Conservation (phyloP, 371 early-diverging fungal species). For the Mucor lusitanicus region DNA sequence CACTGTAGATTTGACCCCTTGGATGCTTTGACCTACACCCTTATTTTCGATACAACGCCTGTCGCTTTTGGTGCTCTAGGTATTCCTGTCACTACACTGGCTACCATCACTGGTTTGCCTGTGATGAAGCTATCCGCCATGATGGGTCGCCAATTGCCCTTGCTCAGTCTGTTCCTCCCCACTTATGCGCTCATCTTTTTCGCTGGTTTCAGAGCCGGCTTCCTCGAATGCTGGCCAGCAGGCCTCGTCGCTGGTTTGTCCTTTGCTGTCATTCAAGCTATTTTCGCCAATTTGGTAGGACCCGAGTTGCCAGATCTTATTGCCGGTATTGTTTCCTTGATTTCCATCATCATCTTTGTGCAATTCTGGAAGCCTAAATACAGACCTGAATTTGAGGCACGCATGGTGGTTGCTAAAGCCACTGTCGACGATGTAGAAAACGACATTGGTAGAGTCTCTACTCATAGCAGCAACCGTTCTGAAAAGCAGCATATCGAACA, state of each 20-base stretch:
- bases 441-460: not conserved
- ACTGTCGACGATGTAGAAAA: slow-evolving; percentile 15
- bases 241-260: slow-evolving; percentile 46
- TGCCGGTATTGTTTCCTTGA: slow-evolving; percentile 45
- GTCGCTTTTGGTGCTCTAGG: slow-evolving; percentile 53
- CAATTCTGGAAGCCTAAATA: slow-evolving; percentile 54
- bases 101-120: slow-evolving; percentile 42
- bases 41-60: slow-evolving; percentile 50
- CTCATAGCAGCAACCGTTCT: not conserved
- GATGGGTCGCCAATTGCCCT: slow-evolving; percentile 52
- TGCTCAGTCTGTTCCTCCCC: slow-evolving; percentile 47
- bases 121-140: slow-evolving; percentile 43
- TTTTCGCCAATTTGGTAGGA: slow-evolving; percentile 50
- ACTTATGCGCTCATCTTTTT: slow-evolving; percentile 41
- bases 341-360: slow-evolving; percentile 39
- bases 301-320: slow-evolving; percentile 54
- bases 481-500: not conserved
- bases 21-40: slow-evolving; percentile 44
- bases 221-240: slow-evolving; percentile 52
- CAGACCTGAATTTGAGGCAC: slow-evolving; percentile 40
- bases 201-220: slow-evolving; percentile 45
- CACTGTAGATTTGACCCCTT: slow-evolving; percentile 39
- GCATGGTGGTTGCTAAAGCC: not conserved
- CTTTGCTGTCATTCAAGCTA: slow-evolving; percentile 44
- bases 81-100: slow-evolving; percentile 51